phyloP scores from a whole-genome alignment of 208 protist species.

The Tetramitus jugosus region DNA sequence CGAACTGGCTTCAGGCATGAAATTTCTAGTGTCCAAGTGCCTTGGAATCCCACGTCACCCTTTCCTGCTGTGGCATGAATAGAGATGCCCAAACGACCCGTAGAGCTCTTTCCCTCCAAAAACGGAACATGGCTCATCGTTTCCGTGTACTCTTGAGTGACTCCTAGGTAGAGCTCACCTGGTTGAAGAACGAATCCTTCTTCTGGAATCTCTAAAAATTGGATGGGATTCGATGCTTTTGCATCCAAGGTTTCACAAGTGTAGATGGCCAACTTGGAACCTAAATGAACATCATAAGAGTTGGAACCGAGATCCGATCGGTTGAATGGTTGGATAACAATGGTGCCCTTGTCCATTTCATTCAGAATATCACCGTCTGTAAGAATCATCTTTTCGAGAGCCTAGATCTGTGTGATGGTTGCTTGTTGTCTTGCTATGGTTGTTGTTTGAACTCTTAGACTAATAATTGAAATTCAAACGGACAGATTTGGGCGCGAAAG shows the following conservation, averaged over 20 bases:
- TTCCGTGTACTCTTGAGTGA: conserved; percentile 20
- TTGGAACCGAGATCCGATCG: neutral
- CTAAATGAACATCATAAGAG: conserved; percentile 18
- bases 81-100: neutral
- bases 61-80: conserved; percentile 20
- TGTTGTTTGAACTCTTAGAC: too few species aligned
- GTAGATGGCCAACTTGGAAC: neutral
- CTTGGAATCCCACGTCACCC: conserved; percentile 11
- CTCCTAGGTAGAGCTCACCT: conserved; percentile 19
- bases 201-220: conserved; percentile 15
- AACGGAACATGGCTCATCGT: conserved; percentile 1
- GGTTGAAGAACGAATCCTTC: conserved; percentile 18
- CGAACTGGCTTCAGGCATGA: neutral
- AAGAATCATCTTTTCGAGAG: conserved; percentile 18
- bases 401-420: too few species aligned
- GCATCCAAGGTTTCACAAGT: neutral
- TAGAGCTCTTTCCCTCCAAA: conserved; percentile 5
- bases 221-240: neutral
- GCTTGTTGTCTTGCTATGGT: too few species aligned
- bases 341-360: neutral
- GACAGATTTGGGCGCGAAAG: too few species aligned
- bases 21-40: conserved; percentile 16
- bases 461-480: too few species aligned
- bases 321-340: conserved; percentile 1
- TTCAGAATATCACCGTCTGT: conserved; percentile 12